Evolutionary conservation across 257 asterid species (phyloP).

Genomic region (Eucommia ulmoides): DNA sequence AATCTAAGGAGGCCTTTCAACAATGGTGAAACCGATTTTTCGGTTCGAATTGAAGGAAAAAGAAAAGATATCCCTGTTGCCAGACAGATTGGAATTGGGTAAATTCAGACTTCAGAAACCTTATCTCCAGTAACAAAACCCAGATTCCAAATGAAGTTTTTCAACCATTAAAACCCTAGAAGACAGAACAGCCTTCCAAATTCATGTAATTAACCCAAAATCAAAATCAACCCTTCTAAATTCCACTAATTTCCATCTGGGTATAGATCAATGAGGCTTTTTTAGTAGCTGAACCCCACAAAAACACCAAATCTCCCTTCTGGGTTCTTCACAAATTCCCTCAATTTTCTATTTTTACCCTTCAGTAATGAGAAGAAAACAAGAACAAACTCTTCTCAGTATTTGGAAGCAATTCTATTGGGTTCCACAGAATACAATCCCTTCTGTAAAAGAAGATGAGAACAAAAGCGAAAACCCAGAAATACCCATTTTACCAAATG

Average conservation of each 20-base stretch:
- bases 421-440: slow-evolving; percentile 5
- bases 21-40: slow-evolving; percentile 5
- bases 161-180: neutral
- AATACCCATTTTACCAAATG: neutral
- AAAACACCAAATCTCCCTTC: slow-evolving; percentile 6
- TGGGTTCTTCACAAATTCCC: slow-evolving; percentile 4
- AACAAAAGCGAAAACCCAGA: slow-evolving; percentile 11
- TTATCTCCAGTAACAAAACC: neutral
- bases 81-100: no score
- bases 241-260: neutral
- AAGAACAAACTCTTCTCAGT: slow-evolving; percentile 18
- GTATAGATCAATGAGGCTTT: slow-evolving; percentile 11
- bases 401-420: slow-evolving; percentile 4
- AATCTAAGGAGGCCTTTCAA: slow-evolving; percentile 3
- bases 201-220: slow-evolving; percentile 1
- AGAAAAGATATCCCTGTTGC: no score
- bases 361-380: slow-evolving; percentile 8
- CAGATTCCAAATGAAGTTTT: neutral
- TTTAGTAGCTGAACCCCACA: slow-evolving; percentile 12
- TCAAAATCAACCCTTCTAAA: slow-evolving; percentile 4
- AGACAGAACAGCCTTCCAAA: neutral
- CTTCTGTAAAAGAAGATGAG: slow-evolving; percentile 7
- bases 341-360: slow-evolving; percentile 10
- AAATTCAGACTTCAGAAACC: neutral
- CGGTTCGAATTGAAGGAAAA: no score